These are phyloP conservation scores for Deakozyma indianensis DNA, from an alignment of 805 yeast species.

Conservation along the genomic window DNA sequence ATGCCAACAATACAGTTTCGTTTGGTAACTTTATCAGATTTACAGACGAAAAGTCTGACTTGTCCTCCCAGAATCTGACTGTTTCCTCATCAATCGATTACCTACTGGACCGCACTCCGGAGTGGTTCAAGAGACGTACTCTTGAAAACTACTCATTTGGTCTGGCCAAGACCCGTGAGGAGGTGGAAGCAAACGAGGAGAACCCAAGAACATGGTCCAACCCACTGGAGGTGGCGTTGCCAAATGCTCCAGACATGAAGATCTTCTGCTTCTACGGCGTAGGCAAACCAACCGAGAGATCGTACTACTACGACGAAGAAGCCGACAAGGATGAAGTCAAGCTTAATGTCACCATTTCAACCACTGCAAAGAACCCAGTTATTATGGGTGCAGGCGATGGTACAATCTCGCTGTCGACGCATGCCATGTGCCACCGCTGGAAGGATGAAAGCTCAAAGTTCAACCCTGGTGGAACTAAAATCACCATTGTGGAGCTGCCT, in stretches of 20 bases:
- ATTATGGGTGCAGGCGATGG: conserved; percentile 90
- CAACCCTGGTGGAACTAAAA: conserved; percentile 65
- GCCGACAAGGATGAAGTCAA: conserved; percentile 34
- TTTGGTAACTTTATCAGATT: conserved; percentile 68
- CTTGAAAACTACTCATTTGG: conserved; percentile 69
- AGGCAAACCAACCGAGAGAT: conserved; percentile 93
- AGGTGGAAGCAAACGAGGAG: conserved; percentile 51
- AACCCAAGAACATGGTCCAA: conserved; percentile 80
- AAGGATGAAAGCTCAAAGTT: conserved; percentile 41
- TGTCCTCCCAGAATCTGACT: conserved; percentile 41
- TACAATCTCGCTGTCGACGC: conserved; percentile 77
- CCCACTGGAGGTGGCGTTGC: conserved; percentile 83
- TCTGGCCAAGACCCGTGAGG: conserved; percentile 41
- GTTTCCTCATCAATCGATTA: conserved; percentile 54
- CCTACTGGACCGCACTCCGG: conserved; percentile 50
- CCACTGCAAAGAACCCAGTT: conserved; percentile 52
- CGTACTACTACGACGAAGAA: conserved; percentile 71
- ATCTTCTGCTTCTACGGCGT: conserved; percentile 86
- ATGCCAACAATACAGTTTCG: conserved; percentile 24
- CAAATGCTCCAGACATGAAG: conserved; percentile 86
- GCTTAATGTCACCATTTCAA: conserved; percentile 59
- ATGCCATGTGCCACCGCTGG: conserved; percentile 88
- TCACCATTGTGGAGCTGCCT: conserved; percentile 75
- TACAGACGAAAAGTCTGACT: conserved; percentile 28
- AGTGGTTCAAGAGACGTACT: conserved; percentile 59